Base-by-base conservation (phyloP, 345 rosid genomes). In the Rhizophora mangle region DNA sequence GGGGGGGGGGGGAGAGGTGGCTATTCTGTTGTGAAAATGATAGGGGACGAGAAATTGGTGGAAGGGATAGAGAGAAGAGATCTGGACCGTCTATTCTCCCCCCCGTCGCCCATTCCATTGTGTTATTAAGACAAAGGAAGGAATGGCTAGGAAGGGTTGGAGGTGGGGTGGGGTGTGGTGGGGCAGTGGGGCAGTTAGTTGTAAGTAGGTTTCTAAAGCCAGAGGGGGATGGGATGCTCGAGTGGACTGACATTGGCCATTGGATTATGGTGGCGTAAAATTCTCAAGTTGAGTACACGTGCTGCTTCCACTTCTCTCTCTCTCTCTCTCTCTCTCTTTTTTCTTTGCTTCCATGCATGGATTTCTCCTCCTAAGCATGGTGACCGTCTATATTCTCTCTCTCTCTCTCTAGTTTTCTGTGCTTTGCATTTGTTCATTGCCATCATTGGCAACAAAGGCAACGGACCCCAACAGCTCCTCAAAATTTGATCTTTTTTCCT, bases 301-400 rank as follows among this genome's bases (percentile, higher is more conserved):
- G 87, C 84, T 81, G 39, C 74, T 29, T 51, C 69, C 58, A 66
- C 65, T 57, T 59, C 7, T 58, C 32, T 52, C 62, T 60, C 63
- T 65, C 55, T 63, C 39, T 60, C 76, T 75, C 37, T 75, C 63
- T 72, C 70, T 72, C 52, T 76, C 66, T 20, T 34, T 34, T 34
- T 34, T 75, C 82, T 80, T 84, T 82, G 86, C 90, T 86, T 86
- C 83, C 81, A 63, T 83, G 89, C 89, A 83, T 86, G 83, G 87
- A 82, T 79, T 86, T 86, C 86, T 84, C 82, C 89, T 83, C 87
- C 81, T 72, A 76, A 78, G 71, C 74, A 51, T 77, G 71, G 65
- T 72, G 67, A 22, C 34, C 63, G 54, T 54, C 13, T 21, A 21
- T 58, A 9, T 19, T 43, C 24, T 11, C 26, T 27, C 60, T 56